Base-by-base conservation (phyloP, 352 stramenopile species). In the Blastocystis sp. region DNA sequence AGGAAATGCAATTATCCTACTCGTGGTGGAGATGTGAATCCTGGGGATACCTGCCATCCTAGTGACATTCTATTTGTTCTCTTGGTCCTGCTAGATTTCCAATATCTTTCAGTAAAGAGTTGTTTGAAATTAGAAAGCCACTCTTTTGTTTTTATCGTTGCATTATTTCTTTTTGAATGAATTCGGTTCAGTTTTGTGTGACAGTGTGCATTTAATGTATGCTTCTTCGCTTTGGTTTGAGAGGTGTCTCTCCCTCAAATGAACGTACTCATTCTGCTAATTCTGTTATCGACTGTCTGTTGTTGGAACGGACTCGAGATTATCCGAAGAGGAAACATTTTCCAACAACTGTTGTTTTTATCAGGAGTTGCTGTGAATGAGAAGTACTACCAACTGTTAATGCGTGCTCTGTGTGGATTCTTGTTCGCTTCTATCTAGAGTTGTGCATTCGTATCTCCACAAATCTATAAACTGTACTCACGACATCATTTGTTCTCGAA, bases 311-410 rank as follows among this genome's bases (percentile, higher is more conserved):
- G 20, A 59, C 11, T 59, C 11, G 43, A 53, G 20, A 26, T 43
- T 3, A 53, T 85, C 8, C 59, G 54, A 39, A 66, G 73, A 50
- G 73, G 73, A 4, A 85, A 85, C 55, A 26, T 85, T 9, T 85
- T 85, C 26, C 73, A 85, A 69, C 73, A 85, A 41, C 26, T 85
- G 1, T 54, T 85, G 50, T 85, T 85, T 47, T 30, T 85, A 18
- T 66, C 53, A 37, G 73, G 73, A 53, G 20, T 85, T 45, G 43
- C 73, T 37, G 6, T 85, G 13, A 64, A 85, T 41, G 73, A 85
- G 24, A 20, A 66, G 30, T 85, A 69, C 26, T 85, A 69, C 41
- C 65, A 66, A n/a, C 24, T 43, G 30, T 50, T 45, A 45, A n/a
- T 85, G 73, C 53, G 55, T 20, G 37, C 63, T 45, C 9, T 85